Percentiles rank a stretch among this genome's conserved stretches.
Evolutionary conservation across 2,329 filamentous ascomycete species (phyloP).

Genomic region (Tolypocladium nubicola): DNA sequence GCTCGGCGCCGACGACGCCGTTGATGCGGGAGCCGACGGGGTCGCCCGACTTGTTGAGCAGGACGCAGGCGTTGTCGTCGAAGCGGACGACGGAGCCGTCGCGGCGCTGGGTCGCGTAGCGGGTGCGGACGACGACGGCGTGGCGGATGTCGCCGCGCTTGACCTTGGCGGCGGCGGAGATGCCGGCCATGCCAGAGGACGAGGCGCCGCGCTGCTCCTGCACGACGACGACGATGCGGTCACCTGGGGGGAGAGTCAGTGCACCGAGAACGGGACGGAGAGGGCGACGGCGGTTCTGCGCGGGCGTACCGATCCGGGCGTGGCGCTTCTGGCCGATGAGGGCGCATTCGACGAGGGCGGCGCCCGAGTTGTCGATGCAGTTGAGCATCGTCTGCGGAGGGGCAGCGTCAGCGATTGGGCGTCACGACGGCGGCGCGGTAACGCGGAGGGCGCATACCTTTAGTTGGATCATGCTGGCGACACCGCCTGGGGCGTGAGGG

Average conservation of each 20-base stretch:
- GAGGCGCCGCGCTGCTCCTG: constrained; percentile 85
- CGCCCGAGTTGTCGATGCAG: constrained; percentile 99
- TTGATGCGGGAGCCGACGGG: constrained; percentile 89
- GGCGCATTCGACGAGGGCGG: constrained; percentile 92
- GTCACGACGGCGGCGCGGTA: neutral
- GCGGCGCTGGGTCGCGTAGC: constrained; percentile 73
- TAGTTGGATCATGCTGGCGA: constrained; percentile 75
- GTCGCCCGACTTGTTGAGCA: constrained; percentile 94
- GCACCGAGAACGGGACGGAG: neutral
- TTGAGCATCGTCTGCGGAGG: constrained; percentile 75
- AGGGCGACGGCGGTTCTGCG: neutral
- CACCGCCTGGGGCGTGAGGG: neutral
- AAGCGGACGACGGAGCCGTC: constrained; percentile 90
- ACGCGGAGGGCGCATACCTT: constrained; percentile 44
- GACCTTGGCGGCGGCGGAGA: constrained; percentile 77
- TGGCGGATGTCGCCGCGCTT: constrained; percentile 93
- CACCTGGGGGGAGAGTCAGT: constrained; percentile 47
- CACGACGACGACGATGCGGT: constrained; percentile 93
- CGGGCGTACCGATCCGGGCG: constrained; percentile 70
- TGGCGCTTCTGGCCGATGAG: constrained; percentile 81
- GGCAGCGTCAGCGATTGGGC: constrained; percentile 5
- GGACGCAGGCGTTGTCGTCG: constrained; percentile 95
- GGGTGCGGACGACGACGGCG: constrained; percentile 86
- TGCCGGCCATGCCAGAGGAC: constrained; percentile 60
- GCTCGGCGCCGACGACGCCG: constrained; percentile 80